Base-by-base conservation (phyloP, 306 rosid genomes). In the Elaeagnus macrophylla region DNA sequence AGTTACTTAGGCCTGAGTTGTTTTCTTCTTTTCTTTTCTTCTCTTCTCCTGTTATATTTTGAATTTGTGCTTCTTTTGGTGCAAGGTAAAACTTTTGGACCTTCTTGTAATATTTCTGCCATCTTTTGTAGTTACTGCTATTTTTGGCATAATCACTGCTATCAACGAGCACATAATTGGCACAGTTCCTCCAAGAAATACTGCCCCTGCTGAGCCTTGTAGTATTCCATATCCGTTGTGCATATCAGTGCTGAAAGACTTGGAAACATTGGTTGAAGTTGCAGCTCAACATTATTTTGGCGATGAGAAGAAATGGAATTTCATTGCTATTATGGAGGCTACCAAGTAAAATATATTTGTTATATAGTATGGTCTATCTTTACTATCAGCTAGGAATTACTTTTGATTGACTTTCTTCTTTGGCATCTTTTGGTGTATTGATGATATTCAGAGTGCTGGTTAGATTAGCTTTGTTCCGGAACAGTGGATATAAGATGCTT, bases 261-360 rank as follows among this genome's bases (percentile, higher is more conserved):
- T 91, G 81, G 96, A 91, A 77, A 80, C 94, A 1, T 67, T 91
- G 72, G 82, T 80, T 71, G 99, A 91, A 80, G 96, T 91, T 62
- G 89, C 75, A 64, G 85, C 96, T 20, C 82, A 84, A 51, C 95
- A 91, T 15, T 91, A 80, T 73, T 91, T 74, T 73, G 96, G 95
- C 0, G 89, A 91, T 14, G 85, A 87, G 37, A 87, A 75, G 72
- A 88, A 83, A 71, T 91, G 96, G 99, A 87, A 82, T 76, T 91
- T 84, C 78, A 86, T 91, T 61, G 93, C 95, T 48, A 38, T 81
- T 75, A 87, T 83, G 51, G 99, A 91, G 71, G 96, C 81, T 53
- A 63, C 60, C 72, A 91, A 91, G 96, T 91, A 84, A 79, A 96
- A 51, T 54, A 39, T 43, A 57, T n/a, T 37, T 14, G 51, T 41